Conservation (phyloP, 768 basidiomycete species). For the Leucosporidium creatinivorum region DNA sequence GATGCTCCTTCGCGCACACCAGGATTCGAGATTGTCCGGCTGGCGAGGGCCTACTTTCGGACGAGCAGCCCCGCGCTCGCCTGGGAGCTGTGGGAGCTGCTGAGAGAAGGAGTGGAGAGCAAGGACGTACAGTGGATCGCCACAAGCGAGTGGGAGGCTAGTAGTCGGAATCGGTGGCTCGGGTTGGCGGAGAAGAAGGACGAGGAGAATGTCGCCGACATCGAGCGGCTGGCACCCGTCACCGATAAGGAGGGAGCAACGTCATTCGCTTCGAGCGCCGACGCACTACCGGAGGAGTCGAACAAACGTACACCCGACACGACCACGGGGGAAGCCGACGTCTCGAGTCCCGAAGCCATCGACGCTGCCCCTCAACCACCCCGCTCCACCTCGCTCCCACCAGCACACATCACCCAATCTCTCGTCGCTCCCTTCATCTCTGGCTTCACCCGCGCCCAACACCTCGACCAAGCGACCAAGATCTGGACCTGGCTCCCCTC, state of each 20-base stretch:
- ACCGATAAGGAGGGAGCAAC: too few species aligned
- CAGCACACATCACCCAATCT: conserved; percentile 53
- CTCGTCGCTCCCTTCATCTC: conserved; percentile 62
- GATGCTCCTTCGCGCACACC: not conserved
- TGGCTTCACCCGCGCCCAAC: conserved; percentile 55
- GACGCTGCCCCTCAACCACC: not conserved
- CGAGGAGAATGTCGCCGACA: not conserved
- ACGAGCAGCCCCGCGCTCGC: not conserved
- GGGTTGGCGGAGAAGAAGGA: not conserved
- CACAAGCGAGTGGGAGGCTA: conserved; percentile 5
- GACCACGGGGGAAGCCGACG: not conserved
- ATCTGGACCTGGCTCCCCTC: conserved; percentile 63
- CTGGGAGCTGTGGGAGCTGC: conserved; percentile 4
- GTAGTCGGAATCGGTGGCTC: not conserved
- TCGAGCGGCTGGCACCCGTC: not conserved
- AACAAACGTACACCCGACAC: not conserved
- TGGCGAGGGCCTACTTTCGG: not conserved
- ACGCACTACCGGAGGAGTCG: not conserved
- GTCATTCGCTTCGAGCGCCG: too few species aligned
- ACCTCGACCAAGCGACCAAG: conserved; percentile 53
- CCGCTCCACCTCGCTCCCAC: conserved; percentile 9
- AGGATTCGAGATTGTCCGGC: not conserved
- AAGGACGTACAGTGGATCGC: conserved; percentile 13
- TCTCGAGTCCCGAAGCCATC: not conserved
- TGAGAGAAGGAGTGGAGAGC: conserved; percentile 3